Base-by-base conservation (phyloP, 352 stramenopile genomes). In the Phytophthora ramorum region DNA sequence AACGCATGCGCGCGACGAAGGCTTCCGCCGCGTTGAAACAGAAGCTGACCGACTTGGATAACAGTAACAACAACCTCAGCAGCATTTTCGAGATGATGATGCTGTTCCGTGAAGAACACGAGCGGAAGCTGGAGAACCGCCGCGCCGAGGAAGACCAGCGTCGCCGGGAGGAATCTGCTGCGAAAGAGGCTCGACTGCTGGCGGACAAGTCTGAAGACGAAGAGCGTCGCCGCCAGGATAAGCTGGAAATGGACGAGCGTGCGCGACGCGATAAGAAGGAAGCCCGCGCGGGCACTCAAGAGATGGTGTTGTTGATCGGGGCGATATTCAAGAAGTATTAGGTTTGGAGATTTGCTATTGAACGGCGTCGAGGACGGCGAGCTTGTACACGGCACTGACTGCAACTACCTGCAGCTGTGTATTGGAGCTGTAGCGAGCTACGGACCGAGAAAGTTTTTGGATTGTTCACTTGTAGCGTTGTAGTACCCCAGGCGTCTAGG, bases 231-330 rank as follows among this genome's bases (percentile, higher is more conserved):
- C 54, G 55, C 7, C 46, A 56, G 22, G 22, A 55, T 0, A 64
- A 56, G 26, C 35, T 64, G 9, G 44, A 64, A 0, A 44, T 53
- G 22, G 35, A 57, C 1, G 35, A 64, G 24, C 24, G 17, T 7
- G 45, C 46, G 20, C 32, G 56, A n/a, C 56, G 56, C n/a, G 56
- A 50, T n/a, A 64, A 48, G 37, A 46, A 45, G 2, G 56, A 64
- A 13, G 20, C 46, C 1, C 45, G 46, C 3, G 46, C 34, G 0
- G 46, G 22, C 6, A 64, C 45, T 0, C 56, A 64, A 8, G 56
- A 57, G 17, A 6, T 50, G 45, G 1, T 51, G 46, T 34, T 57
- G 0, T 7, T 64, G 4, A 49, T 57, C 7, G 46, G 37, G n/a
- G 32, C 35, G 12, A 8, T 56, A 0, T 34, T 13, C 20, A 64